A percentile compares a stretch with the other conserved stretches of the same genome.
Conservation (phyloP, 2,329 filamentous ascomycete genomes). For the Colletotrichum truncatum region DNA sequence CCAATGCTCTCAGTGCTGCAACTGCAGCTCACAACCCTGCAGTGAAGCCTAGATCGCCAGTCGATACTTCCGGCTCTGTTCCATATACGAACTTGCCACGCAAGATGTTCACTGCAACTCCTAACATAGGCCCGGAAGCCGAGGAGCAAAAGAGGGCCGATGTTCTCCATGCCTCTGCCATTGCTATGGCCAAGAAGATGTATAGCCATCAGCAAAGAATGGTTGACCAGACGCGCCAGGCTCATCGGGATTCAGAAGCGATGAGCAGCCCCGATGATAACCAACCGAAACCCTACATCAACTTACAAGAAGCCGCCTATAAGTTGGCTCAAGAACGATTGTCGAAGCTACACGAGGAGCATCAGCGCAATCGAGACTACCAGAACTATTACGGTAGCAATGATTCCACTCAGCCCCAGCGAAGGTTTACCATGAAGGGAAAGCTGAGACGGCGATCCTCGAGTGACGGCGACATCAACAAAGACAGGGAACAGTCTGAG, state of each 20-base stretch:
- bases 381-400: conserved; percentile 79
- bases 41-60: conserved; percentile 52
- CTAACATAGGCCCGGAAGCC: conserved; percentile 75
- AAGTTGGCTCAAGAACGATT: conserved; percentile 86
- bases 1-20: conserved; percentile 79
- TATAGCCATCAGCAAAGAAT: conserved; percentile 75
- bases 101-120: conserved; percentile 81
- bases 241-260: conserved; percentile 43
- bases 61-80: conserved; percentile 71
- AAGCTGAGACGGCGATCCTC: conserved; percentile 71
- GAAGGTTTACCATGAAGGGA: conserved; percentile 60
- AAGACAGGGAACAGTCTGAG: conserved; percentile 75
- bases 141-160: conserved; percentile 80
- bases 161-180: conserved; percentile 80
- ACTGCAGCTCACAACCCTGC: conserved; percentile 70
- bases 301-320: conserved; percentile 87
- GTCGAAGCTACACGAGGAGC: conserved; percentile 80
- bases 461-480: conserved; percentile 71
- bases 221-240: conserved; percentile 59
- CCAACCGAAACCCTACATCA: conserved; percentile 65
- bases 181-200: conserved; percentile 91
- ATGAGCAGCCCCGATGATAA: conserved; percentile 42
- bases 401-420: conserved; percentile 44
- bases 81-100: conserved; percentile 74
- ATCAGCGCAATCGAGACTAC: conserved; percentile 69